Conservation (phyloP, 1,284 basidiomycete species). For the Tremellales sp. region DNA sequence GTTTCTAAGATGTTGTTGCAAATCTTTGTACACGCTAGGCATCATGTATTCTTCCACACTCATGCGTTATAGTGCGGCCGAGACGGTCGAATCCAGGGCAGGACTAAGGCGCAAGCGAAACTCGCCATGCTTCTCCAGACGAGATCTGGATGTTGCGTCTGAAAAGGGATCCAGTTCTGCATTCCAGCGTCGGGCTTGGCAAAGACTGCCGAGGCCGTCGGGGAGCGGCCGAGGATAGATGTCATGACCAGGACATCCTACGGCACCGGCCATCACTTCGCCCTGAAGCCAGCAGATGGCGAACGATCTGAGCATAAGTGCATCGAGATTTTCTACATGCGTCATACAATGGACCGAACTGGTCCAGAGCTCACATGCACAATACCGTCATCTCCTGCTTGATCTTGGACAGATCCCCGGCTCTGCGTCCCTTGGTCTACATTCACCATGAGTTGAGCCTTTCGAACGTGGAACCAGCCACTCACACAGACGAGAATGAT, state of each 20-base stretch:
- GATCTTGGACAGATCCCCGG: constrained; percentile 24
- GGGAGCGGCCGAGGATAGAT: background rate
- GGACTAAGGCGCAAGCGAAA: too few species aligned
- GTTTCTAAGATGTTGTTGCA: too few species aligned
- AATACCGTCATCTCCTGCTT: constrained; percentile 36
- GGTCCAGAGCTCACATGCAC: constrained; percentile 25
- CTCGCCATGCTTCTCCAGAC: too few species aligned
- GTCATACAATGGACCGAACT: background rate
- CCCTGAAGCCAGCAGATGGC: too few species aligned
- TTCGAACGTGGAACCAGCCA: background rate
- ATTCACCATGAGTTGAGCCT: background rate
- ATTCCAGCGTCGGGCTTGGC: background rate
- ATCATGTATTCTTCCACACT: too few species aligned
- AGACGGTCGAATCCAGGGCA: too few species aligned
- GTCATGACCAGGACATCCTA: background rate
- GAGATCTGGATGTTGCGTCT: too few species aligned
- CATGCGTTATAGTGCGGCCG: too few species aligned
- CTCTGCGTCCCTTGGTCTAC: constrained; percentile 16
- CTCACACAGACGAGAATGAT: constrained; percentile 36
- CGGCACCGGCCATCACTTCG: background rate
- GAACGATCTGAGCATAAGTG: background rate
- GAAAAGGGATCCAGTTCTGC: too few species aligned
- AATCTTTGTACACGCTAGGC: too few species aligned
- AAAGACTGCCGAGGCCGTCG: background rate
- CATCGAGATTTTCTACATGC: background rate